These are phyloP conservation scores for Alopecurus myosuroides DNA, from an alignment of 176 grass and related monocot species.

Conservation along the genomic window DNA sequence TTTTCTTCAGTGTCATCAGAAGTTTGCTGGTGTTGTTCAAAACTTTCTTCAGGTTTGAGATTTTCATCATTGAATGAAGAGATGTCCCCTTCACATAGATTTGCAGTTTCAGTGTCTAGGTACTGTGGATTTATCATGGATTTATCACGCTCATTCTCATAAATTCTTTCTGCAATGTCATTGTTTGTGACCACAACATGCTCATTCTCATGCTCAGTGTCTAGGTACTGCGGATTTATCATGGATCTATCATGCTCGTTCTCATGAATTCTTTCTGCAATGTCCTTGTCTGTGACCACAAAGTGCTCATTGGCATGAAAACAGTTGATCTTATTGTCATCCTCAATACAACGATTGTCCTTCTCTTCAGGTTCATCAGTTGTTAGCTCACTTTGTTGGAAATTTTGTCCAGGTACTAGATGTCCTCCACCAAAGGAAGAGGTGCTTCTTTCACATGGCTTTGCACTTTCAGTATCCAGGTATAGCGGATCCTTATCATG, in stretches of 20 bases:
- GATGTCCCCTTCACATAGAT: conserved; percentile 40
- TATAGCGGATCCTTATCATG: conserved; percentile 9
- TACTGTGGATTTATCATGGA: neutral
- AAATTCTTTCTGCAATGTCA: neutral
- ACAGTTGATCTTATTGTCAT: neutral
- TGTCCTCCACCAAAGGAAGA: conserved; percentile 40
- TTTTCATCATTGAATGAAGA: conserved; percentile 28
- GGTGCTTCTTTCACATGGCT: conserved; percentile 47
- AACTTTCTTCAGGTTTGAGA: conserved; percentile 40
- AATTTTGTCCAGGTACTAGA: conserved; percentile 43
- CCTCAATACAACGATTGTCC: conserved; percentile 9
- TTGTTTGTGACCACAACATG: neutral
- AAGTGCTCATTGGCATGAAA: neutral
- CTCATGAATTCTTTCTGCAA: neutral
- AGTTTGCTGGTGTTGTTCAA: conserved; percentile 18
- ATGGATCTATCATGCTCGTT: neutral
- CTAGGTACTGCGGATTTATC: neutral
- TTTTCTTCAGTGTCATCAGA: conserved; percentile 26
- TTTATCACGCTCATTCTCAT: neutral
- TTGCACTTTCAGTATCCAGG: conserved; percentile 24
- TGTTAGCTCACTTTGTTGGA: conserved; percentile 14
- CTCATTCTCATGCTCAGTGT: neutral
- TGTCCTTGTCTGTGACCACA: neutral
- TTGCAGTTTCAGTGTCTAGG: neutral
- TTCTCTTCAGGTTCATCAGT: conserved; percentile 22